Conservation (phyloP, 2,329 filamentous ascomycete genomes). For the Fusarium verticillioides region DNA sequence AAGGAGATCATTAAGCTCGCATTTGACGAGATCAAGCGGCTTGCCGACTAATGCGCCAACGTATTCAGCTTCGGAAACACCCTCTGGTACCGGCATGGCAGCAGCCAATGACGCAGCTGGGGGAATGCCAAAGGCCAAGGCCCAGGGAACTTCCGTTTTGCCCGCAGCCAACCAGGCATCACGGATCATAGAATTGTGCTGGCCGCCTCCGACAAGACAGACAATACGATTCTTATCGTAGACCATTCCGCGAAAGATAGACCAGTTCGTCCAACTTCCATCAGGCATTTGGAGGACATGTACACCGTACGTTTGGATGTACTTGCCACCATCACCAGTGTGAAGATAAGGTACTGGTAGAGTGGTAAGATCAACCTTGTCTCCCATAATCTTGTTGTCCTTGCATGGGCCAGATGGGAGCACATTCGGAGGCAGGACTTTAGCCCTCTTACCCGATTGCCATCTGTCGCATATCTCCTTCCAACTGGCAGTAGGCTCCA, state of each 20-base stretch:
- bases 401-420: conserved; percentile 38
- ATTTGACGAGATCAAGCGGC: background rate
- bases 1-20: background rate
- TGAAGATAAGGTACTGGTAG: conserved; percentile 57
- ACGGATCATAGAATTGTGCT: conserved; percentile 60
- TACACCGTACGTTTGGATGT: conserved; percentile 63
- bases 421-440: conserved; percentile 46
- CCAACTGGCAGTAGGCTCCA: background rate
- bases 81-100: background rate
- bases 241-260: conserved; percentile 59
- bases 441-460: background rate
- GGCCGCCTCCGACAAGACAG: conserved; percentile 55
- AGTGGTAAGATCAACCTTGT: conserved; percentile 44
- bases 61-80: background rate
- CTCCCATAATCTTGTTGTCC: conserved; percentile 6
- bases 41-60: background rate
- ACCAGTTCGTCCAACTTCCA: conserved; percentile 61
- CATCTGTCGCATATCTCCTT: conserved; percentile 1
- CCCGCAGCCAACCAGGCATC: conserved; percentile 59
- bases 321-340: conserved; percentile 59
- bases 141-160: conserved; percentile 57
- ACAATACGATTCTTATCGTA: conserved; percentile 54
- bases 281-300: conserved; percentile 58
- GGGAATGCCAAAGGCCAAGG: conserved; percentile 59
- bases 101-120: conserved; percentile 59